These are phyloP conservation scores for Pythium vanterpoolii DNA, from an alignment of 352 stramenopile genomes.

Conservation along the genomic window DNA sequence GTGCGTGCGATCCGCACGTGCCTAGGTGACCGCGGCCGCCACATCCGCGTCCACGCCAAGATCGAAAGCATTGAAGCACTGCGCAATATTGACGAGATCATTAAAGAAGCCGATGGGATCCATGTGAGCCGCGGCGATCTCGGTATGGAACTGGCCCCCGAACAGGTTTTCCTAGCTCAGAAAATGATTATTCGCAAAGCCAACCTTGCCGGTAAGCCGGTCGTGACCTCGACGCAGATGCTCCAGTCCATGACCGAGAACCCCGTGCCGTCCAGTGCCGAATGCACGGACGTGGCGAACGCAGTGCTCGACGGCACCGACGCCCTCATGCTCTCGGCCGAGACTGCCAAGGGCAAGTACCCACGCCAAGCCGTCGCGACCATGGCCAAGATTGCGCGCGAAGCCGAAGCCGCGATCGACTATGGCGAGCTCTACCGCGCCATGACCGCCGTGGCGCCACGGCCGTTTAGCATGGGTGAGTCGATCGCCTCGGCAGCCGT, in stretches of 20 bases:
- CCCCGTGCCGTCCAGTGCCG: conserved; percentile 95
- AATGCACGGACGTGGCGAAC: conserved; percentile 99
- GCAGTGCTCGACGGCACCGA: conserved; percentile 98
- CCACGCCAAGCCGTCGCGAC: conserved; percentile 94
- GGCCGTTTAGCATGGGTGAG: conserved; percentile 81
- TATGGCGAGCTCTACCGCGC: conserved; percentile 69
- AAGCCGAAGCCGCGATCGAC: conserved; percentile 86
- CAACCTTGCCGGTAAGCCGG: conserved; percentile 97
- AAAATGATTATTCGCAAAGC: conserved; percentile 99
- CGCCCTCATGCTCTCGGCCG: conserved; percentile 98
- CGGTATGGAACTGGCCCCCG: conserved; percentile 97
- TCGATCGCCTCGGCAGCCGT: conserved; percentile 96
- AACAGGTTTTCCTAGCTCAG: conserved; percentile 98
- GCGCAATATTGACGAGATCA: conserved; percentile 96
- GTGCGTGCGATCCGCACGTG: conserved; percentile 87
- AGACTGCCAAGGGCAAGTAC: conserved; percentile 98
- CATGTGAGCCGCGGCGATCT: conserved; percentile 99
- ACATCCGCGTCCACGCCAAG: conserved; percentile 97
- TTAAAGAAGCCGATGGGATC: conserved; percentile 97
- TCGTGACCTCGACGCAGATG: conserved; percentile 98
- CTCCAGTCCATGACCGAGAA: conserved; percentile 99
- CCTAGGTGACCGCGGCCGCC: conserved; percentile 76
- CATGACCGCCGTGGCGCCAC: conserved; percentile 38
- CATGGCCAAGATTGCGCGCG: conserved; percentile 91
- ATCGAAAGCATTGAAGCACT: conserved; percentile 99